Conservation (phyloP, 169 alveolate genomes). For the Plasmodium coatneyi region DNA sequence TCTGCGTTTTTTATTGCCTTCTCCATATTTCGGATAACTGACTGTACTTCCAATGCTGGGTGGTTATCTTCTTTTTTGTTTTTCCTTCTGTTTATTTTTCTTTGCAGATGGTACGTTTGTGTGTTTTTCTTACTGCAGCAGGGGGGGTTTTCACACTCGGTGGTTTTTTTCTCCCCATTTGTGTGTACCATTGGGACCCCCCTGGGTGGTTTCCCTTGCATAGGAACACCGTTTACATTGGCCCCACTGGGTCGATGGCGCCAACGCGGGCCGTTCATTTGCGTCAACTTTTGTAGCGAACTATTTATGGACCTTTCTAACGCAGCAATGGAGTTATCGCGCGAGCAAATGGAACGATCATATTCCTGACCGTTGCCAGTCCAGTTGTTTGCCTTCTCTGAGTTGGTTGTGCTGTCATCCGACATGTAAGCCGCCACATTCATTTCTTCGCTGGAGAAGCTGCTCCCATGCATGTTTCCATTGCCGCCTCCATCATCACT, state of each 20-base stretch:
- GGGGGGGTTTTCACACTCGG: background rate
- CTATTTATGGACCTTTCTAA: background rate
- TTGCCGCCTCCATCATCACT: background rate
- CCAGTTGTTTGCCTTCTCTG: background rate
- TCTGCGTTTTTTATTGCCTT: conserved; percentile 35
- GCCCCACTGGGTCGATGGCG: background rate
- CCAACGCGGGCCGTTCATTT: background rate
- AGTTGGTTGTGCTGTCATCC: background rate
- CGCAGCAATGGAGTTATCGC: background rate
- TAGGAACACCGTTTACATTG: background rate
- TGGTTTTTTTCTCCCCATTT: background rate
- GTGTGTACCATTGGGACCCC: background rate
- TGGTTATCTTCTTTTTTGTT: background rate
- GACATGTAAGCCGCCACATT: background rate
- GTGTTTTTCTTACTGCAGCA: background rate
- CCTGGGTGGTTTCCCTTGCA: background rate
- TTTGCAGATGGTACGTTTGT: background rate
- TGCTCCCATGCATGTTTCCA: background rate
- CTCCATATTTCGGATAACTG: conserved; percentile 11
- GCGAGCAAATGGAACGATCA: background rate
- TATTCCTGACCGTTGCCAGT: background rate
- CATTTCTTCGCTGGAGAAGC: background rate
- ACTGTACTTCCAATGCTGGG: background rate
- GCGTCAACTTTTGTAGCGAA: background rate
- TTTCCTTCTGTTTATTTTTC: background rate